phyloP scores from a whole-genome alignment of 768 basidiomycete species.

The Boletus rubropictus region DNA sequence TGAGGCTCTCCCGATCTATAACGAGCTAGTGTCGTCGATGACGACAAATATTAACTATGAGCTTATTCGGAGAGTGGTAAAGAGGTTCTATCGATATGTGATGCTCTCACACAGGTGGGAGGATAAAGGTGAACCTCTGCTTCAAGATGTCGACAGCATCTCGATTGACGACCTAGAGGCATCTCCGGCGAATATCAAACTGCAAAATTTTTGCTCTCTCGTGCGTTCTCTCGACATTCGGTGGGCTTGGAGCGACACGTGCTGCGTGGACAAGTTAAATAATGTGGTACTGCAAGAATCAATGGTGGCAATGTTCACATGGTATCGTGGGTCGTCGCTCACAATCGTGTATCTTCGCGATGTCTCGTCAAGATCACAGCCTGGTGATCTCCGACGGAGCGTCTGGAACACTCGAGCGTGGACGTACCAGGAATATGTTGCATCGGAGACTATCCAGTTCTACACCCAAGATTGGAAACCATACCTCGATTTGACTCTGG shows the following conservation, averaged over 20 bases:
- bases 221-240: neutral
- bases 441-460: constrained; percentile 1
- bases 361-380: neutral
- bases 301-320: constrained; percentile 10
- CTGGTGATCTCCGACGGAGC: neutral
- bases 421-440: constrained; percentile 14
- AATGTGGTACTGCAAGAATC: constrained; percentile 1
- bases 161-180: neutral
- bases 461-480: constrained; percentile 12
- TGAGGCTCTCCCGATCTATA: neutral
- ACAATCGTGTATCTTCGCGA: constrained; percentile 5
- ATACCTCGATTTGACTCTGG: neutral
- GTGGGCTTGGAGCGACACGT: constrained; percentile 12
- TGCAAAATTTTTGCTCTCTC: neutral
- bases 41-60: neutral
- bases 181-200: neutral
- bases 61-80: neutral
- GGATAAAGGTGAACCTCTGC: neutral
- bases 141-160: neutral
- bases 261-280: constrained; percentile 4
- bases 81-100: constrained; percentile 1
- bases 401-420: constrained; percentile 9
- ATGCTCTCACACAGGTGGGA: constrained; percentile 8
- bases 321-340: constrained; percentile 6
- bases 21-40: constrained; percentile 3